Percentiles rank a stretch among this genome's conserved stretches.
Evolutionary conservation across 2,329 filamentous ascomycete species (phyloP).

Genomic region (Rutstroemia sp.): DNA sequence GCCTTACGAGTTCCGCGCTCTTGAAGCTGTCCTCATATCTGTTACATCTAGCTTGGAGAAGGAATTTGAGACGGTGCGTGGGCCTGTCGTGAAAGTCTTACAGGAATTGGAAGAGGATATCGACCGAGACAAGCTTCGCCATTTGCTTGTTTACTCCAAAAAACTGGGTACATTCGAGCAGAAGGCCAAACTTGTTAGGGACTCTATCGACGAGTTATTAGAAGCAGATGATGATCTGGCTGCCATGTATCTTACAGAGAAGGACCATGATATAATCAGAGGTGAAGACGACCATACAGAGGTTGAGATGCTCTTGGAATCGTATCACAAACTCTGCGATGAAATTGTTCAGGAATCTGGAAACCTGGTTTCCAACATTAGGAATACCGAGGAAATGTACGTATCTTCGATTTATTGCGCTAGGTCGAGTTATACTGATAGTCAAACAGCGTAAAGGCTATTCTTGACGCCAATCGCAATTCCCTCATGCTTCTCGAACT

Average conservation of each 20-base stretch:
- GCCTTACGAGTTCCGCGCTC: slow-evolving; percentile 91
- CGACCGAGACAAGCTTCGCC: slow-evolving; percentile 83
- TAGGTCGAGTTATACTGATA: neutral
- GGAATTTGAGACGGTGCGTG: slow-evolving; percentile 88
- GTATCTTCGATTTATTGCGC: slow-evolving; percentile 27
- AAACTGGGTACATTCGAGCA: slow-evolving; percentile 96
- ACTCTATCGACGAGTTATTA: slow-evolving; percentile 89
- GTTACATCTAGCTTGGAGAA: slow-evolving; percentile 88
- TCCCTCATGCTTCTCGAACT: slow-evolving; percentile 95
- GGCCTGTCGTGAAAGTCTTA: slow-evolving; percentile 83
- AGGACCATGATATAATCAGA: slow-evolving; percentile 63
- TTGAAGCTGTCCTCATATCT: slow-evolving; percentile 91
- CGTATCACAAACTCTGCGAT: slow-evolving; percentile 95
- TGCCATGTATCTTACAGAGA: slow-evolving; percentile 92
- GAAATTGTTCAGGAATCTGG: slow-evolving; percentile 95
- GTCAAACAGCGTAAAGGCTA: slow-evolving; percentile 71
- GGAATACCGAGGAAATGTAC: slow-evolving; percentile 98
- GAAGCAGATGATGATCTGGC: slow-evolving; percentile 95
- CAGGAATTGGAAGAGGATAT: slow-evolving; percentile 94
- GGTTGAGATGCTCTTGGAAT: slow-evolving; percentile 93
- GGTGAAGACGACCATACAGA: slow-evolving; percentile 87
- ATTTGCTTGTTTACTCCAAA: slow-evolving; percentile 90
- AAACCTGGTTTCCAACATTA: slow-evolving; percentile 87
- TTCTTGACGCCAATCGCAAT: slow-evolving; percentile 96
- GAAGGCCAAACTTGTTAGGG: slow-evolving; percentile 86